phyloP scores from a whole-genome alignment of 768 basidiomycete species.

The Calvatia gigantea region DNA sequence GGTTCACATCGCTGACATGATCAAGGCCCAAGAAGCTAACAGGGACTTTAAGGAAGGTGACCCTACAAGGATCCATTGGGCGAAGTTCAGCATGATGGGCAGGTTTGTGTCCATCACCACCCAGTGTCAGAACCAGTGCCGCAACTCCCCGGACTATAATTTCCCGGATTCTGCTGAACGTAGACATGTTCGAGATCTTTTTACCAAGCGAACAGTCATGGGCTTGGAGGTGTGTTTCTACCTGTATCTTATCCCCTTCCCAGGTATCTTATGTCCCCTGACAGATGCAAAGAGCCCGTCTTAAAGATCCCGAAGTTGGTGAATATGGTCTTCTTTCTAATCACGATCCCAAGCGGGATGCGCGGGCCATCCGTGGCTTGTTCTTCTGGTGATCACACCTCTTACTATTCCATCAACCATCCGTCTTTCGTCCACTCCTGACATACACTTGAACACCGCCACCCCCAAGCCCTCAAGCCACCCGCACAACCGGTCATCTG shows the following conservation, averaged over 20 bases:
- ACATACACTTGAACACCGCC: too few species aligned
- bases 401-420: not conserved
- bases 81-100: conserved; percentile 92
- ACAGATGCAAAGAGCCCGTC: conserved; percentile 66
- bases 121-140: conserved; percentile 76
- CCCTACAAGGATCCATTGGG: conserved; percentile 84
- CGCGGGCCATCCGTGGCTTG: conserved; percentile 46
- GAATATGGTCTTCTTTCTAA: conserved; percentile 28
- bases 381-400: conserved; percentile 38
- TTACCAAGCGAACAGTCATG: conserved; percentile 62
- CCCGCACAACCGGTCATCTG: too few species aligned
- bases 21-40: conserved; percentile 84
- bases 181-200: conserved; percentile 46
- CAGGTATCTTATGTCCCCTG: conserved; percentile 6
- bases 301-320: conserved; percentile 47
- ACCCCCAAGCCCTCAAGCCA: too few species aligned
- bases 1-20: conserved; percentile 87
- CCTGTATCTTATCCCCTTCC: not conserved
- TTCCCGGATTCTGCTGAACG: conserved; percentile 67
- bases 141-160: conserved; percentile 53
- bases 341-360: conserved; percentile 27
- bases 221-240: conserved; percentile 50
- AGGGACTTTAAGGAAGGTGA: conserved; percentile 65
- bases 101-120: conserved; percentile 76
- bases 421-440: not conserved